Base-by-base conservation (phyloP, 169 alveolate species). In the Cryptosporidium sp. region DNA sequence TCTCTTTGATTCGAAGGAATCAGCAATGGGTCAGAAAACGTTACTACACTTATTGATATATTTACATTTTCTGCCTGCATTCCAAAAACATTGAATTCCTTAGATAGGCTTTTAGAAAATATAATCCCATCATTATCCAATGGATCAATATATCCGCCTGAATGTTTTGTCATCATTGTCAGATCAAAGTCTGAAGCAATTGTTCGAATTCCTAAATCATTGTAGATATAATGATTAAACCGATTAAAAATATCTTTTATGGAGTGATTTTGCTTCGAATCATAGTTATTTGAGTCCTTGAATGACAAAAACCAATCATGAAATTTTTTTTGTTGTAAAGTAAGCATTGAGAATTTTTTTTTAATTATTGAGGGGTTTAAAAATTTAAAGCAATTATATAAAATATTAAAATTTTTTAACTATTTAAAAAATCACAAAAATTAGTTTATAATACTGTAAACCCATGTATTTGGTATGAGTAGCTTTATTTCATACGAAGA, bases 101-200 rank as follows among this genome's bases (percentile, higher is more conserved):
- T 8, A 21, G 89, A 80, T 48, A 80, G 42, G 31, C 89, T 80
- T 39, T 62, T 62, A 8, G 65, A 62, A 44, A 80, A 80, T 4
- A 61, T 44, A 8, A 26, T 62, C 9, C 89, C 89, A 23, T 29
- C 29, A 9, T 21, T 45, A 80, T 56, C 56, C 21, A 39, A 44
- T n/a, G 89, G 89, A 48, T 80, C 68, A 26, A 80, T 80, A 16
- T 61, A 80, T 23, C 89, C 89, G 3, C 89, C 89, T 16, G 89
- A 80, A 52, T 80, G 89, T 31, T 31, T 80, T n/a, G 65, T 80
- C 89, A 80, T 80, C 75, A 80, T 62, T 0, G 89, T 80, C 37
- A 80, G 18, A 48, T 80, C 89, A 60, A 80, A 80, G 62, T 80
- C 89, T 10, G 89, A 42, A n/a, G 89, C 89, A 42, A 80, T 80